These are phyloP conservation scores for Pseudogymnoascus sp. DNA, from an alignment of 2,329 filamentous ascomycete species.

Conservation along the genomic window DNA sequence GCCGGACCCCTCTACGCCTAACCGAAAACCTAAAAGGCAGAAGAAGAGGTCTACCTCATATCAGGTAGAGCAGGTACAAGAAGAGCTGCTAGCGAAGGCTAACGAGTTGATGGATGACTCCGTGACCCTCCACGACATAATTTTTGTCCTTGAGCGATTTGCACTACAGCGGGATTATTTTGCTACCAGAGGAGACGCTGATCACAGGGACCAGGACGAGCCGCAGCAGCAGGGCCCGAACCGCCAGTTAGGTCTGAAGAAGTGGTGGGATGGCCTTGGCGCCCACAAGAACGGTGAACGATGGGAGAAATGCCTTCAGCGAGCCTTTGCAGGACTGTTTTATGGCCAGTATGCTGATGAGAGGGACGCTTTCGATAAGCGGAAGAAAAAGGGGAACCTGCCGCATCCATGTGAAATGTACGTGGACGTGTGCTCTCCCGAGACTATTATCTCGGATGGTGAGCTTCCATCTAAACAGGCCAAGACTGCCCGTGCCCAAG, in stretches of 20 bases:
- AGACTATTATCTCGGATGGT: neutral
- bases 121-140: too few species aligned
- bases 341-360: neutral
- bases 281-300: too few species aligned
- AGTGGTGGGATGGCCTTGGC: neutral
- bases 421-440: neutral
- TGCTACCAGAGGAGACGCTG: neutral
- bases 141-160: neutral
- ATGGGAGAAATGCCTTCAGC: neutral
- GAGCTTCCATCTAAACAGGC: neutral
- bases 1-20: neutral
- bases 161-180: neutral
- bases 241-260: neutral
- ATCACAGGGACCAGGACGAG: neutral
- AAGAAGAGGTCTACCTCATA: neutral
- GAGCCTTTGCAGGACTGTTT: neutral
- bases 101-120: too few species aligned
- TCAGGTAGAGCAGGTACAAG: neutral
- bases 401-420: neutral
- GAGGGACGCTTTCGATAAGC: neutral
- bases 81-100: too few species aligned
- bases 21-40: neutral
- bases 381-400: neutral
- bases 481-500: neutral
- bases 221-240: neutral